Base-by-base conservation (phyloP, 768 basidiomycete genomes). In the Hortiboletus campestris region DNA sequence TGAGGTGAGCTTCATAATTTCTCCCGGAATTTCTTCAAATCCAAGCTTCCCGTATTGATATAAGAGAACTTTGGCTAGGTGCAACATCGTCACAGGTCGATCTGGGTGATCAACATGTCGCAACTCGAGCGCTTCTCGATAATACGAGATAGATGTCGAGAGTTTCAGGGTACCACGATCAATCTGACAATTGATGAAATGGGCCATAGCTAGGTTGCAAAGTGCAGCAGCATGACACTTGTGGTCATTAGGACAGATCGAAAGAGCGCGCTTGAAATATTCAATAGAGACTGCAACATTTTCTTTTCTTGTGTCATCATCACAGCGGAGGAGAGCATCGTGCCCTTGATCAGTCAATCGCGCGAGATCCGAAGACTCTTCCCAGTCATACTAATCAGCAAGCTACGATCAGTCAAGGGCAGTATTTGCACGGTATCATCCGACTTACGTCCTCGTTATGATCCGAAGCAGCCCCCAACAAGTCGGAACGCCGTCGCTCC, bases 61-160 rank as follows among this genome's bases (percentile, higher is more conserved):
- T 11, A 40, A 5, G 19, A 64, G 41, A 19, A 20, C 41, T 20
- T 38, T 12, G 3, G 28, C 11, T 19, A 66, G 34, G 7, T 46
- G 36, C 9, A 58, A 22, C 14, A 57, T 28, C 4, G 59, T 58
- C 9, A 13, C 14, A 0, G 45, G 32, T 16, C 49, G 64, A 52
- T 63, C 59, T 16, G 20, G 47, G 17, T 63, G 56, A 28, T 9
- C 32, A 29, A 2, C 32, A 47, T 13, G 12, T 7, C 53, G 59
- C 2, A 62, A 19, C 14, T 40, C 36, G 44, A 66, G 51, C 35
- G 59, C 65, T 17, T 53, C 41, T 20, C 40, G 53, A 44, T 57
- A 57, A 19, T 34, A 17, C 0, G 34, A 31, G 28, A 58, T 62
- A 29, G 58, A 19, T 1, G 28, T 13, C 2, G 46, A 25, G 20